These are phyloP conservation scores for Phytophthora palmivora DNA, from an alignment of 352 stramenopile genomes.

Conservation along the genomic window DNA sequence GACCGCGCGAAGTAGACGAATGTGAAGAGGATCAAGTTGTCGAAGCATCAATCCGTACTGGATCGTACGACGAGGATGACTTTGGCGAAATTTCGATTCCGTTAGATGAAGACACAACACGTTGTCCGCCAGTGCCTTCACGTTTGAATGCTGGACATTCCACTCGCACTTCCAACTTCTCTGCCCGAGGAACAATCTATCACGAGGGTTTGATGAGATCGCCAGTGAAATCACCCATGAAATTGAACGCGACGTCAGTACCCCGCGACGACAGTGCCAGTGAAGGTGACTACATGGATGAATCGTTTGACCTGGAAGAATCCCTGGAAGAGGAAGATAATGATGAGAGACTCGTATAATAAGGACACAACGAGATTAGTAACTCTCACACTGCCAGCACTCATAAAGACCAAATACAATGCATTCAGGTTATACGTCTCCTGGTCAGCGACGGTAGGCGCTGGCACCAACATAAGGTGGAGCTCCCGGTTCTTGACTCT, in stretches of 20 bases:
- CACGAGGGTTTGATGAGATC: constrained; percentile 16
- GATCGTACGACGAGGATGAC: not conserved
- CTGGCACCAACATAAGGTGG: constrained; percentile 54
- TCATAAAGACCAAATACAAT: constrained; percentile 18
- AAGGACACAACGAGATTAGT: not conserved
- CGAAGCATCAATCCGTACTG: no score
- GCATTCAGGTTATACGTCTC: constrained; percentile 11
- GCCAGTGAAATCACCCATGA: not conserved
- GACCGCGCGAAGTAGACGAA: no score
- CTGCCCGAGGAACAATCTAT: not conserved
- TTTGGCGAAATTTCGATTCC: constrained; percentile 28
- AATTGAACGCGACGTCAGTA: constrained; percentile 3
- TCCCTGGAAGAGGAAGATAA: constrained; percentile 65
- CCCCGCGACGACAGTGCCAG: constrained; percentile 27
- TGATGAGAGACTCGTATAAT: constrained; percentile 25
- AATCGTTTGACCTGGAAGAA: constrained; percentile 81
- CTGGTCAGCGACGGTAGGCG: constrained; percentile 30
- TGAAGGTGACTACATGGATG: constrained; percentile 65
- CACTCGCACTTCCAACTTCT: not conserved
- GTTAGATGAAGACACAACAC: constrained; percentile 8
- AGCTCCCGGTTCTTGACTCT: constrained; percentile 46
- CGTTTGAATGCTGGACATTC: not conserved
- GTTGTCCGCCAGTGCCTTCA: not conserved
- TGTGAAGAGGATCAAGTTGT: no score
- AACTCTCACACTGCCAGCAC: no score